These are phyloP conservation scores for Pseudocohnilembus persalinus DNA, from an alignment of 169 alveolate genomes.

Conservation along the genomic window DNA sequence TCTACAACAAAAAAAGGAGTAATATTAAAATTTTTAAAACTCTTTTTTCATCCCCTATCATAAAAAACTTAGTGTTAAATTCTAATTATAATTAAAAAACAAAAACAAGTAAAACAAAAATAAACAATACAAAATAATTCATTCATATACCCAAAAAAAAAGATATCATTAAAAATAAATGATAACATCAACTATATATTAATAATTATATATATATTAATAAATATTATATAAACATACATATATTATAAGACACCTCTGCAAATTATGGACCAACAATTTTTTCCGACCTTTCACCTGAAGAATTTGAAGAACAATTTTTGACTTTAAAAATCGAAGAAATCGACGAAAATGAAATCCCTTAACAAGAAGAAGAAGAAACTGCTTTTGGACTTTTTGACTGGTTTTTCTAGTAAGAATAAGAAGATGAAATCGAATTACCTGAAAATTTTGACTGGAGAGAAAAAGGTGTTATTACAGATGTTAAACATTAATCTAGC, in stretches of 20 bases:
- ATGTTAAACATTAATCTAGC: slow-evolving; percentile 9
- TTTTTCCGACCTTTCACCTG: slow-evolving; percentile 23
- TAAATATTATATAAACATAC: too few species aligned
- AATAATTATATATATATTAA: too few species aligned
- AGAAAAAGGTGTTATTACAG: slow-evolving; percentile 9
- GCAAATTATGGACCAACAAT: background rate
- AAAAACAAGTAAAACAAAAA: too few species aligned
- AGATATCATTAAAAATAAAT: too few species aligned
- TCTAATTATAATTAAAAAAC: too few species aligned
- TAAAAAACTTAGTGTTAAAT: too few species aligned
- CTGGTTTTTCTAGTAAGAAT: background rate
- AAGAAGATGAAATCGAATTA: slow-evolving; percentile 5
- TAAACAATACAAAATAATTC: too few species aligned
- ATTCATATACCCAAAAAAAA: too few species aligned
- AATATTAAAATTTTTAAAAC: too few species aligned
- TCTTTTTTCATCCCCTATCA: too few species aligned
- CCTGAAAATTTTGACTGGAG: slow-evolving; percentile 27
- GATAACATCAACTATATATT: too few species aligned
- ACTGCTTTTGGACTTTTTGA: background rate
- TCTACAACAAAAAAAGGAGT: too few species aligned
- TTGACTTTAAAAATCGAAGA: background rate
- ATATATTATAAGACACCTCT: background rate
- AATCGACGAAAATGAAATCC: background rate
- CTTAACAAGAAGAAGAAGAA: background rate
- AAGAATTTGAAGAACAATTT: slow-evolving; percentile 10